Conservation (phyloP, 2,329 filamentous ascomycete species). For the Didymella pinodella region DNA sequence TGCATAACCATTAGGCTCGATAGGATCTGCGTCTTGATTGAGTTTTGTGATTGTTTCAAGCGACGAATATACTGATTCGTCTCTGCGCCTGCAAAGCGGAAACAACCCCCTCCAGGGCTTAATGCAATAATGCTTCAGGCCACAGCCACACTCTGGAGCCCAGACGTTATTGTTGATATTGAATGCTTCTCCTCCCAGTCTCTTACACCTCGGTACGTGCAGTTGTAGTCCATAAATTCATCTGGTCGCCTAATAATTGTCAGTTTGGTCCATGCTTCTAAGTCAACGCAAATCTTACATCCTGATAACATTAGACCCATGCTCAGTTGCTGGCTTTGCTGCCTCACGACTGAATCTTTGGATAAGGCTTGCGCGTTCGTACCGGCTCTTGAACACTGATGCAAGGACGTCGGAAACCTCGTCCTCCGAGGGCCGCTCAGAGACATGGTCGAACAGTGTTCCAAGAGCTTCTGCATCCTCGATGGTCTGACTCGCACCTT, state of each 20-base stretch:
- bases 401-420: neutral
- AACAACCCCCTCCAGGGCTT: no score
- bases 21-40: neutral
- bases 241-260: slow-evolving; percentile 37
- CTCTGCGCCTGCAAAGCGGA: no score
- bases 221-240: slow-evolving; percentile 57
- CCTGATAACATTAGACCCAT: neutral
- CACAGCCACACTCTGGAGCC: neutral
- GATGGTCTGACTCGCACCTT: slow-evolving; percentile 64
- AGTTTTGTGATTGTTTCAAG: neutral
- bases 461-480: slow-evolving; percentile 54
- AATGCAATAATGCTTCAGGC: neutral
- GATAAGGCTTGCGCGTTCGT: neutral
- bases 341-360: neutral
- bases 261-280: neutral
- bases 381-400: neutral
- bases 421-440: neutral
- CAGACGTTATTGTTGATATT: neutral
- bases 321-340: neutral
- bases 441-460: neutral
- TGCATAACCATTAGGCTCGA: neutral
- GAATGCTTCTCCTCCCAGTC: slow-evolving; percentile 39
- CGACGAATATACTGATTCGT: no score
- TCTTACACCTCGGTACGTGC: slow-evolving; percentile 47
- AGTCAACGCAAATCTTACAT: neutral